Base-by-base conservation (phyloP, 1,284 basidiomycete genomes). In the Cystobasidiaceae sp. region DNA sequence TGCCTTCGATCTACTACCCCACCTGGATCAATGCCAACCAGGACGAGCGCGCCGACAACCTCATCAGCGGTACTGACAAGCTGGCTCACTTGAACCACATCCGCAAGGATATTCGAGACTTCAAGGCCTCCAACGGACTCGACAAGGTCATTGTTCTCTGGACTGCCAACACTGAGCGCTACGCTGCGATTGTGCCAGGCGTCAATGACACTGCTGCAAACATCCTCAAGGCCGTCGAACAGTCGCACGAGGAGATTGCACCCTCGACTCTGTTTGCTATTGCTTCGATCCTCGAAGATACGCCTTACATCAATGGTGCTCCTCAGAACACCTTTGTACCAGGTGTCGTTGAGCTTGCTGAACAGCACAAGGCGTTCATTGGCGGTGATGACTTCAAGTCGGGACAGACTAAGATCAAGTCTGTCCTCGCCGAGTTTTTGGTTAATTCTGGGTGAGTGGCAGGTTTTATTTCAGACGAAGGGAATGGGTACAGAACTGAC, bases 251-350 rank as follows among this genome's bases (percentile, higher is more conserved):
- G 17, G 94, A 98, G 78, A 87, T 97, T 19, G 92, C 93, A 13
- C 94, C 96, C 5, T 96, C 91, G 63, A 94, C 93, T 65, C 78
- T 97, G 73, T 98, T 97, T 75, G 94, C 93, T 33, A 87, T 97
- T 68, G 94, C 93, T 4, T 84, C 93, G 33, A 97, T 98, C 77
- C 87, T 97, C 71, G 94, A 97, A 79, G 88, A 88, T 68, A 86
- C 87, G 72, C 92, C 94, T 30, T 97, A 94, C 82, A 86, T 98
- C 78, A 98, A 97, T 75, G 94, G 94, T 60, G 93, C 93, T 25
- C 94, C 94, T 21, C 94, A 98, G 83, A 98, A 98, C 85, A 97
- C 94, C 6, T 97, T 97, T 75, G 93, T 98, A 32, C 94, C 96
- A 1, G 94, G 96, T 73, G 87, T 88, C 73, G 89, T 98, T 75